Evolutionary conservation across 129 eudicot genomes (phyloP).

Genomic region (Helianthus tuberosus): DNA sequence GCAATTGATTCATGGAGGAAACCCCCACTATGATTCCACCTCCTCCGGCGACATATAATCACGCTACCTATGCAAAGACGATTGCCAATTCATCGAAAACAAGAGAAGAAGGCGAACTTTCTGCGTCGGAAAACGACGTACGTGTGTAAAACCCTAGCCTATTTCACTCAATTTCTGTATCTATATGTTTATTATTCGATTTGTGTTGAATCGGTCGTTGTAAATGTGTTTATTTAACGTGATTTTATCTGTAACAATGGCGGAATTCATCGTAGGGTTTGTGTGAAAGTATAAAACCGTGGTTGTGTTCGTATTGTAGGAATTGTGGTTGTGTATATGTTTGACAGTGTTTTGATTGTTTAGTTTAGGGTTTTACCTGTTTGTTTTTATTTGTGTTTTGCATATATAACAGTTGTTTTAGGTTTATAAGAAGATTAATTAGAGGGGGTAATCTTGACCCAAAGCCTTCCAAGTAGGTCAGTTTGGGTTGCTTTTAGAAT

Average conservation of each 20-base stretch:
- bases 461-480: too few relatives aligned
- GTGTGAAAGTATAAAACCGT: too few relatives aligned
- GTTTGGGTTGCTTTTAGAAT: too few relatives aligned
- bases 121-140: slow-evolving; percentile 52
- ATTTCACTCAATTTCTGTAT: slow-evolving; percentile 1
- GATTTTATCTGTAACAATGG: neutral
- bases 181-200: neutral
- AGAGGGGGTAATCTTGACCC: too few relatives aligned
- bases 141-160: slow-evolving; percentile 28
- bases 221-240: neutral
- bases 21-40: neutral
- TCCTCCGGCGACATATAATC: slow-evolving; percentile 29
- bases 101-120: slow-evolving; percentile 63
- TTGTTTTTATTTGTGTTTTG: neutral
- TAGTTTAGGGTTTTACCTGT: neutral
- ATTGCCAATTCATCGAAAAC: slow-evolving; percentile 19
- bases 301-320: neutral
- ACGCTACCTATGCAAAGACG: slow-evolving; percentile 13
- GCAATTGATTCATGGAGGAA: slow-evolving; percentile 10
- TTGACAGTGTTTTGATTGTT: neutral
- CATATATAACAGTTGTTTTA: too few relatives aligned
- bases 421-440: neutral
- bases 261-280: slow-evolving; percentile 18
- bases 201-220: slow-evolving; percentile 4
- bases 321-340: neutral